These are phyloP conservation scores for Pezicula rhizophila DNA, from an alignment of 2,329 filamentous ascomycete species.

Conservation along the genomic window DNA sequence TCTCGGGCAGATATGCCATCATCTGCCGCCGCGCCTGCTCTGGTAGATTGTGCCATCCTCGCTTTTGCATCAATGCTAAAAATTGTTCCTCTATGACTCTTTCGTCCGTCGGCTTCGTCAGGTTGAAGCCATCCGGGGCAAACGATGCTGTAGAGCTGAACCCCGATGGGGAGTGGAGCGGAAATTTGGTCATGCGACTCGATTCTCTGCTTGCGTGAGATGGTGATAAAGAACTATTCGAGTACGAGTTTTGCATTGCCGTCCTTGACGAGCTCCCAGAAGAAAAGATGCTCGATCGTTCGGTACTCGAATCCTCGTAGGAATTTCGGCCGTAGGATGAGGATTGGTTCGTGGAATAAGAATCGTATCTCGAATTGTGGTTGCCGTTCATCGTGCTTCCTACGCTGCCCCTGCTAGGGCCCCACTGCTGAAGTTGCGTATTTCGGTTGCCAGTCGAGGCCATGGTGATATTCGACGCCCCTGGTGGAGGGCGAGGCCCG, in stretches of 20 bases:
- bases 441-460: conserved; percentile 63
- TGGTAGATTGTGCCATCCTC: conserved; percentile 94
- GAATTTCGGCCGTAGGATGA: conserved; percentile 36
- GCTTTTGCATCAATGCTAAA: conserved; percentile 88
- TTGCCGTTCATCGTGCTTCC: conserved; percentile 44
- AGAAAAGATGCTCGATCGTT: conserved; percentile 50
- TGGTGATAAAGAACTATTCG: conserved; percentile 42
- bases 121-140: conserved; percentile 40
- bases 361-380: conserved; percentile 58
- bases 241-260: conserved; percentile 50
- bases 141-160: conserved; percentile 15
- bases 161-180: conserved; percentile 21
- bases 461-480: conserved; percentile 60
- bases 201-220: conserved; percentile 38
- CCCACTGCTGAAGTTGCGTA: conserved; percentile 75
- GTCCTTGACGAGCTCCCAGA: conserved; percentile 45
- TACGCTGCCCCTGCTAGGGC: conserved; percentile 48
- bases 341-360: conserved; percentile 41
- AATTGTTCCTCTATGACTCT: conserved; percentile 87
- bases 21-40: conserved; percentile 94
- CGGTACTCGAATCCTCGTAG: conserved; percentile 56
- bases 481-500: conserved; percentile 54
- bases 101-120: conserved; percentile 73
- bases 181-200: conserved; percentile 51
- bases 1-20: conserved; percentile 86